Base-by-base conservation (phyloP, 768 basidiomycete genomes). In the Russula virescens region DNA sequence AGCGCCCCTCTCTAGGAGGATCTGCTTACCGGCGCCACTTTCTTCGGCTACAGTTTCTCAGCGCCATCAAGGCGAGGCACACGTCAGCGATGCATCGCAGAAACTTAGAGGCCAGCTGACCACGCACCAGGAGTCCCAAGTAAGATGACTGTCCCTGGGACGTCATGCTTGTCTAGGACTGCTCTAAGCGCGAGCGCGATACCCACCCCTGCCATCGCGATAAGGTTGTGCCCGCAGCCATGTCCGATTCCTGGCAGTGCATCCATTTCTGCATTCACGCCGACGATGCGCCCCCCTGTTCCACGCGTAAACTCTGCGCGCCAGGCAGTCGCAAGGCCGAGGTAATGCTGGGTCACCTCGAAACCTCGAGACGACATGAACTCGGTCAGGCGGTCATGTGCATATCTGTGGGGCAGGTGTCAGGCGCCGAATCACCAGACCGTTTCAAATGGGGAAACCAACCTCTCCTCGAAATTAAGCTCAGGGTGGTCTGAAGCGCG, bases 171-270 rank as follows among this genome's bases (percentile, higher is more conserved):
- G 73, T 84, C 75, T 64, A 92, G 71, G 28, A 86, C 89, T 55
- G 83, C 79, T 71, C 86, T 87, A 56, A 91, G 79, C 38, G 87
- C 87, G 58, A 93, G 73, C 34, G 89, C 89, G 48, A 86, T 76
- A 42, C 86, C 91, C 38, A 89, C 83, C 45, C 89, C 90, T 65
- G 84, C 83, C 68, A 86, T 81, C 50, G 90, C 90, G 67, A 91
- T 91, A 65, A 93, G 78, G 72, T 92, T 91, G 73, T 93, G 90
- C 0, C 90, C 90, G 69, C 90, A 92, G 0, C 82, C 88, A 71
- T 84, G 82, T 4, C 81, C 82, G 55, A 83, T 77, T 42, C 76
- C 72, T n/a, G 80, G 81, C 23, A 83, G 73, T 6, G 82, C 81
- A 46, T 81, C 76, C 87, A 89, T 89, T 74, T 91, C 91, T 18